Base-by-base conservation (phyloP, 2,329 filamentous ascomycete species). In the Neofusicoccum umdonicola region DNA sequence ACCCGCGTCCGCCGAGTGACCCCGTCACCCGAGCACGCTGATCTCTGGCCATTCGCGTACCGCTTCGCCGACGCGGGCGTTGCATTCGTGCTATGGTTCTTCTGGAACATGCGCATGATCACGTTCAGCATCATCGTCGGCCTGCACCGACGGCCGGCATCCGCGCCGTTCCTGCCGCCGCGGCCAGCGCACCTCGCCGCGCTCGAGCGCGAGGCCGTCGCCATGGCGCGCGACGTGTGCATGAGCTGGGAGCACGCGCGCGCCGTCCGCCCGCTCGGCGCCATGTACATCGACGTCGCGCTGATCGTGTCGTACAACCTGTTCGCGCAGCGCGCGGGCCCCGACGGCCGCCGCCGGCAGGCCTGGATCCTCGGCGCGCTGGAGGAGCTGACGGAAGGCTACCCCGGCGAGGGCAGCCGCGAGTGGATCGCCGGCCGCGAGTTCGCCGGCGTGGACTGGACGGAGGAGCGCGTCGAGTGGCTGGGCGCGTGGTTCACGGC, bases 251-350 rank as follows among this genome's bases (percentile, higher is more conserved):
- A 57, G 31, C 48, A 58, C 22, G 62, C 62, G 7, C 52, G 44
- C 42, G 51, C 42, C 3, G 42, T 44, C 9, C 62, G 62, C 2
- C 62, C 62, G 1, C 42, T 64, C 4, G 62, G 62, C 34, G 54
- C 62, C 42, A 64, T 64, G 52, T 64, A 64, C 52, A 35, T 58
- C 34, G 62, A 64, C 62, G 45, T 64, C 35, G 62, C 52, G 4
- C 52, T 64, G n/a, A 58, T 64, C 44, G 35, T 64, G 42, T 52
- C 62, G 13, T 39, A 58, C 52, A 22, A 47, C 42, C 41, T 51
- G 5, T 58, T 58, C 31, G 37, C 41, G 4, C 22, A 35, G 17
- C 13, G 17, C 15, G 27, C 8, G 1, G 34, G 31, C 22, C 4
- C 27, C n/a, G 19, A 31, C 35, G 41, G 56, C 17, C 56, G 27